Conservation (phyloP, 2,329 filamentous ascomycete species). For the Epichloe sp. region DNA sequence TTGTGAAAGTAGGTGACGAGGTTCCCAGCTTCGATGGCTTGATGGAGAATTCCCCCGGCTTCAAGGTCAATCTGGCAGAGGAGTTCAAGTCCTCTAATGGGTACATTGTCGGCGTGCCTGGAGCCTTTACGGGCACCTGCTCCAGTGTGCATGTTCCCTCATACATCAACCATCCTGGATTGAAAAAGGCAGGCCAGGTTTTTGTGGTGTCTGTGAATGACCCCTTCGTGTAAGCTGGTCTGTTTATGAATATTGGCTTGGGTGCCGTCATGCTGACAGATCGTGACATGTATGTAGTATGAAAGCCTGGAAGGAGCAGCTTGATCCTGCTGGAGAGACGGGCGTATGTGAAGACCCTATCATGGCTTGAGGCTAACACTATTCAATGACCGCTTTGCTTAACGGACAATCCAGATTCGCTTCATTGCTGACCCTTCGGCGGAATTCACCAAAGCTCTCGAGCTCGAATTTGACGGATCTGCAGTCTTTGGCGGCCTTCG, state of each 20-base stretch:
- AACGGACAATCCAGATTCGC: conserved; percentile 47
- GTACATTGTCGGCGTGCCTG: conserved; percentile 74
- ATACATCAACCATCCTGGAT: conserved; percentile 67
- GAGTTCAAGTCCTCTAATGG: conserved; percentile 62
- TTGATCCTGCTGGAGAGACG: conserved; percentile 63
- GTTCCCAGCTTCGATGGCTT: conserved; percentile 68
- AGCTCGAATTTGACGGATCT: conserved; percentile 67
- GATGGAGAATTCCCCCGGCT: conserved; percentile 77
- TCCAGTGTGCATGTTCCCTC: conserved; percentile 64
- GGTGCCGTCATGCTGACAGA: not conserved
- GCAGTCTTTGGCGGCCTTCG: conserved; percentile 71
- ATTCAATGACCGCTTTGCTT: not conserved
- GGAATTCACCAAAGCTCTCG: conserved; percentile 70
- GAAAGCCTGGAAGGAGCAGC: conserved; percentile 71
- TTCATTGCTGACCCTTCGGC: conserved; percentile 76
- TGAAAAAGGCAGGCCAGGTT: conserved; percentile 69
- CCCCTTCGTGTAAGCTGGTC: conserved; percentile 65
- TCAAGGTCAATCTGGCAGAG: conserved; percentile 75
- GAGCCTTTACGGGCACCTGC: conserved; percentile 53
- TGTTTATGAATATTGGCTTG: not conserved
- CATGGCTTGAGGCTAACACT: not conserved
- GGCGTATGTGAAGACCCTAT: conserved; percentile 48
- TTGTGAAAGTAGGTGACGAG: conserved; percentile 66
- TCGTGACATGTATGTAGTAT: conserved; percentile 43
- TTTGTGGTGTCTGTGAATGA: conserved; percentile 93